Percentiles rank a stretch among this genome's conserved stretches.
phyloP scores from a whole-genome alignment of 139 green algal genomes.

The Tetradesmus lagerheimii region DNA sequence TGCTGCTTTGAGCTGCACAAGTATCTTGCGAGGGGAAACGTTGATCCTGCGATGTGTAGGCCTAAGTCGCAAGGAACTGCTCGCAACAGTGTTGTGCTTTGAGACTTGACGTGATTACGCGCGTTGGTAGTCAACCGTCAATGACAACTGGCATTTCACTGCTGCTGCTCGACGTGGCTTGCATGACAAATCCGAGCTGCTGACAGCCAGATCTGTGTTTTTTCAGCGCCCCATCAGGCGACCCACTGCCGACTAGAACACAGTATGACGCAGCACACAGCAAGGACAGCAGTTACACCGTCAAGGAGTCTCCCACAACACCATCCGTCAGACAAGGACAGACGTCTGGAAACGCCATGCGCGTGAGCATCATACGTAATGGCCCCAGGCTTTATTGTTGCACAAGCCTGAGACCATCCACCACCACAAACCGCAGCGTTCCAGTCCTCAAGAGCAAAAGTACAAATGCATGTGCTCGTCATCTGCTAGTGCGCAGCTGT shows the following conservation, averaged over 20 bases:
- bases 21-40: neutral
- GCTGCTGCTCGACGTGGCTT: neutral
- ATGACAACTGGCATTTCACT: neutral
- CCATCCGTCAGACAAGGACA: neutral
- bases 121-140: neutral
- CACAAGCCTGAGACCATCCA: neutral
- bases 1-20: neutral
- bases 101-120: no score
- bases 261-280: neutral
- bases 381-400: neutral
- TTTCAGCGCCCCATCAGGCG: no score
- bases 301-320: neutral
- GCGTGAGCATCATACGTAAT: neutral
- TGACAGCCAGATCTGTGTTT: no score
- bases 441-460: neutral
- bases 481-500: neutral
- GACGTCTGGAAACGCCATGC: neutral
- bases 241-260: no score
- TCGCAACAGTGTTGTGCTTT: neutral
- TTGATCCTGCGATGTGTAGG: neutral
- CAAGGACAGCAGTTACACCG: neutral
- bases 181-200: no score
- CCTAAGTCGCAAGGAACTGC: neutral
- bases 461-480: neutral
- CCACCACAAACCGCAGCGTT: neutral